Base-by-base conservation (phyloP, 108 stramenopile genomes). In the Epithemia pelagica region DNA sequence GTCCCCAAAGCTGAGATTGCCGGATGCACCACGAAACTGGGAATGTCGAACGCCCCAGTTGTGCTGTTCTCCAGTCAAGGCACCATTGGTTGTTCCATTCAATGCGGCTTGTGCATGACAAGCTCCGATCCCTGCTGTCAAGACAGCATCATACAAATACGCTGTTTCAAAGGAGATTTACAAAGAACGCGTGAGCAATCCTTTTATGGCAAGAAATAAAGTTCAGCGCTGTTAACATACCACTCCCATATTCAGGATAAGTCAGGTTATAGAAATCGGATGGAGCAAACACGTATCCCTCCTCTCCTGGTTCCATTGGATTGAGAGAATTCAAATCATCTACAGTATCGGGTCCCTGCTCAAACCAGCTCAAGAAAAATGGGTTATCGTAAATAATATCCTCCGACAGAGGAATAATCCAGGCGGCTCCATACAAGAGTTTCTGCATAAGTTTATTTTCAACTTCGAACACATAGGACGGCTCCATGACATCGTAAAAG, bases 71-170 rank as follows among this genome's bases (percentile, higher is more conserved):
- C 22, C 26, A 26, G 56, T 26, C n/a, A 57, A 23, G 5, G 56
- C 21, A 5, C 30, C 28, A 27, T 62, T 46, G 10, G 37, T 46
- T 15, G 37, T 46, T 15, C 37, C 37, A 15, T 15, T 15, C 15
- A 46, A 46, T 15, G 5, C 28, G 27, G 15, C n/a, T 15, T 8
- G 21, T 3, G 61, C 61, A n/a, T 32, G 25, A 28, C 61, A 62
- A 32, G 30, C 61, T 58, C 66, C 66, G 10, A 67, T 22, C 7
- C 66, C 66, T 19, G 59, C 27, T 3, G 66, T 8, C 61, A 62
- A 18, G 5, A 67, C 24, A 2, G 66, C 56, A 46, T 67, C 66
- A 60, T 31, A 67, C 28, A 67, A n/a, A 21, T 23, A 62, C 28
- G 28, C 66, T 18, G 66, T 8, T 59, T 60, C 65, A 26, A 18